Evolutionary conservation across 83 land plant genomes (phyloP).

Genomic region (Picea abies): DNA sequence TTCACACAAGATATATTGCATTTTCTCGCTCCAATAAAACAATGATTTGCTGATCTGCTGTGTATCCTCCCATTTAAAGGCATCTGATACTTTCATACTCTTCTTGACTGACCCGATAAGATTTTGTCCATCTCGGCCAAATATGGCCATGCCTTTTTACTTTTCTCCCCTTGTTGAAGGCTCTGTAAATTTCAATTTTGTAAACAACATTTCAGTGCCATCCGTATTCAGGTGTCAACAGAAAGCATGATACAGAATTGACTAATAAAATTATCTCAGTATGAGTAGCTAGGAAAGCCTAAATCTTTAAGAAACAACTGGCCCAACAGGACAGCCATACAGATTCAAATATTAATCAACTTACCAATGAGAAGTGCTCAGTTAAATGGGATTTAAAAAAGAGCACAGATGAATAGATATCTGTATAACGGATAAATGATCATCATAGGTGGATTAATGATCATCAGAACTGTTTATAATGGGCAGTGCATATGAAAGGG

Average conservation of each 20-base stretch:
- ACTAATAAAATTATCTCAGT: not conserved
- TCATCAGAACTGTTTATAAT: not conserved
- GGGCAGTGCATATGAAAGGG: not conserved
- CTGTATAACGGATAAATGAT: not conserved
- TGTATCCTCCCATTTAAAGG: no score
- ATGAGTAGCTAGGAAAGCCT: not conserved
- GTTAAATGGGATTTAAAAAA: not conserved
- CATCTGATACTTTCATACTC: no score
- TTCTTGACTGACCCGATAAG: conserved; percentile 20
- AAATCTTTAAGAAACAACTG: not conserved
- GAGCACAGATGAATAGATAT: not conserved
- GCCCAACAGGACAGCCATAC: not conserved
- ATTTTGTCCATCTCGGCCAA: conserved; percentile 47
- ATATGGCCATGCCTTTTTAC: conserved; percentile 54
- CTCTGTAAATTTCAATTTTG: conserved; percentile 34
- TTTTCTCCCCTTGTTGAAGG: conserved; percentile 30
- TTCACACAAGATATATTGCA: no score
- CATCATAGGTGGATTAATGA: not conserved
- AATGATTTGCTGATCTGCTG: no score
- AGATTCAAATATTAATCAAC: not conserved
- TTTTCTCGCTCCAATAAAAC: no score
- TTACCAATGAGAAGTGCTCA: not conserved
- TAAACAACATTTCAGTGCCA: not conserved
- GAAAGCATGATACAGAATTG: not conserved
- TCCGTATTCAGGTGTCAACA: not conserved